Evolutionary conservation across 176 grass and related monocot species (phyloP).

Genomic region (Oryza australiensis): DNA sequence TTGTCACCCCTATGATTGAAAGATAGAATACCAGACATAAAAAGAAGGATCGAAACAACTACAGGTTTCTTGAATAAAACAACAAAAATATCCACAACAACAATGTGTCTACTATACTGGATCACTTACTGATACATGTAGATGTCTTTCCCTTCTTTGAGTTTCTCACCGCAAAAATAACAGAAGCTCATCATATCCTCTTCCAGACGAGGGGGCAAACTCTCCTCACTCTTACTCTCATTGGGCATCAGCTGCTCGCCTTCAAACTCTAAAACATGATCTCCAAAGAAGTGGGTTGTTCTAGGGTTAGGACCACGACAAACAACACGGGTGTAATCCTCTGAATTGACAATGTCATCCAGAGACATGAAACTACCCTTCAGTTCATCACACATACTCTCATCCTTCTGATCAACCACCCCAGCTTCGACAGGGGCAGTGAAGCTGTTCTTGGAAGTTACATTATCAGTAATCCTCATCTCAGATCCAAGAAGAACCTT

Average conservation of each 20-base stretch:
- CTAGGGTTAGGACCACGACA: conserved; percentile 57
- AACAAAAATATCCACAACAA: conserved; percentile 8
- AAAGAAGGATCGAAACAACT: conserved; percentile 11
- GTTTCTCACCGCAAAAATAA: conserved; percentile 53
- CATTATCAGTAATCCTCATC: conserved; percentile 53
- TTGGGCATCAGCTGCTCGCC: conserved; percentile 35
- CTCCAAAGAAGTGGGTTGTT: conserved; percentile 58
- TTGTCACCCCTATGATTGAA: conserved; percentile 62
- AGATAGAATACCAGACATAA: conserved; percentile 35
- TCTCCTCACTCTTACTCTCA: conserved; percentile 34
- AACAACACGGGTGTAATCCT: conserved; percentile 65
- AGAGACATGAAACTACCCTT: conserved; percentile 56
- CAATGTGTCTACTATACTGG: conserved; percentile 1
- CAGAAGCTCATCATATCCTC: conserved; percentile 58
- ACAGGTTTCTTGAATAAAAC: neutral
- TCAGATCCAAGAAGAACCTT: conserved; percentile 67
- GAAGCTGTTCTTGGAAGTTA: conserved; percentile 49
- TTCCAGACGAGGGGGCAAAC: conserved; percentile 38
- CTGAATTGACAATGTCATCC: conserved; percentile 65
- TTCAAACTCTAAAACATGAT: conserved; percentile 51
- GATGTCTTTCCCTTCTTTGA: conserved; percentile 60
- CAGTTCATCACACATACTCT: conserved; percentile 42
- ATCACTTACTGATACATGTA: conserved; percentile 83
- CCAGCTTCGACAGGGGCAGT: conserved; percentile 43
- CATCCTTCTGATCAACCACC: conserved; percentile 43